Conservation (phyloP, 1,284 basidiomycete species). For the Apiotrichum akiyoshidainum region DNA sequence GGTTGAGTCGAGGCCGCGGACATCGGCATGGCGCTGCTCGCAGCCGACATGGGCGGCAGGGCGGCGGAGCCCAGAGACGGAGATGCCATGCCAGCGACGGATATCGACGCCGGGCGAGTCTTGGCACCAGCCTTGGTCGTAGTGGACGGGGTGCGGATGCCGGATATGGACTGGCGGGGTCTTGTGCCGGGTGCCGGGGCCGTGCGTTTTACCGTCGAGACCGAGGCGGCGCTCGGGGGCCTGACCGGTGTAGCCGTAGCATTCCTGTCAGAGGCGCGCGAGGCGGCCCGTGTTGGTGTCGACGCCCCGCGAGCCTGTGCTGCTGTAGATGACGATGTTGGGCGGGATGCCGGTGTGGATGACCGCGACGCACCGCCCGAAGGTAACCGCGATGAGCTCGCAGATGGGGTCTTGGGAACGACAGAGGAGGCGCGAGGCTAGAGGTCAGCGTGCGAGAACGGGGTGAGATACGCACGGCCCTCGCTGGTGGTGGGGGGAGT, state of each 20-base stretch:
- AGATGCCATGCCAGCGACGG: not conserved
- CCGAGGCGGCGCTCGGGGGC: not conserved
- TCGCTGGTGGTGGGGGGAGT: constrained; percentile 12
- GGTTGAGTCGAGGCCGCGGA: not conserved
- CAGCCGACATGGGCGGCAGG: not conserved
- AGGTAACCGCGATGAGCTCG: not conserved
- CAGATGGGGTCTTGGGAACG: not conserved
- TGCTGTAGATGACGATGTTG: not conserved
- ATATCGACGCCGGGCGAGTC: not conserved
- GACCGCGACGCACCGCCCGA: not conserved
- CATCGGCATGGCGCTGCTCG: not conserved
- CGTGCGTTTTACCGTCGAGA: constrained; percentile 1
- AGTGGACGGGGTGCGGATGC: not conserved
- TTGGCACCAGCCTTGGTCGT: not conserved
- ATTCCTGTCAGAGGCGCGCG: not conserved
- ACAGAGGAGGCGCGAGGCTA: not conserved
- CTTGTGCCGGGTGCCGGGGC: not conserved
- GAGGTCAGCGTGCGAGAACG: not conserved
- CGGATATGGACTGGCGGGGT: constrained; percentile 2
- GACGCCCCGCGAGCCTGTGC: not conserved
- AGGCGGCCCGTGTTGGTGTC: not conserved
- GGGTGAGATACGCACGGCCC: constrained; percentile 8
- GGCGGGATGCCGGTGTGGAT: not conserved
- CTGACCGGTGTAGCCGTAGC: not conserved
- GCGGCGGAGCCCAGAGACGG: not conserved